Evolutionary conservation across 768 basidiomycete species (phyloP).

Genomic region (Collybia sp.): DNA sequence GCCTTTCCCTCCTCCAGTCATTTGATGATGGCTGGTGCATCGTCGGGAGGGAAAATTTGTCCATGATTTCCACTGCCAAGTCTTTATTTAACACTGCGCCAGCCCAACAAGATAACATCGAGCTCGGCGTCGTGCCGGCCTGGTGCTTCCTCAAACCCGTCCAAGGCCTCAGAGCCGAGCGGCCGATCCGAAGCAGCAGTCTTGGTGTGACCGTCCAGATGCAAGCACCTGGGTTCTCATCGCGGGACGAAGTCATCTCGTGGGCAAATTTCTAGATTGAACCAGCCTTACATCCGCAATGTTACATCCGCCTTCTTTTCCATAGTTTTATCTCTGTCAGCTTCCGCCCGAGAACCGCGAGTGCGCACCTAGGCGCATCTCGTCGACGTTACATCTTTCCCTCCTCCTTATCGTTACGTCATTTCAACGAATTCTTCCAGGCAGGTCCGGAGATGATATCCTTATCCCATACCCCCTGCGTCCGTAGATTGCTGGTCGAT

Average conservation of each 20-base stretch:
- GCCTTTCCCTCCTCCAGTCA: conserved; percentile 54
- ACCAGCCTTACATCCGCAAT: too few species aligned
- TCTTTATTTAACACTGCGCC: conserved; percentile 33
- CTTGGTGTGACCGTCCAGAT: conserved; percentile 60
- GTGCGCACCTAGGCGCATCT: too few species aligned
- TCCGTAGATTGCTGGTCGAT: too few species aligned
- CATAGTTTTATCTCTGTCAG: too few species aligned
- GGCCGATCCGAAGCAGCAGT: conserved; percentile 61
- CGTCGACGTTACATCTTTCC: too few species aligned
- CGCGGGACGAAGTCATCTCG: conserved; percentile 51
- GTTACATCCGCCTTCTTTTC: too few species aligned
- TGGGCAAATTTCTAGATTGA: conserved; percentile 65
- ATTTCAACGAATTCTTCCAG: too few species aligned
- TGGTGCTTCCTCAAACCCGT: conserved; percentile 72
- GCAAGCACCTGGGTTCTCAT: conserved; percentile 30
- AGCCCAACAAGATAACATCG: conserved; percentile 35
- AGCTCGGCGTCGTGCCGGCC: conserved; percentile 69
- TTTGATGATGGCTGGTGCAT: conserved; percentile 83
- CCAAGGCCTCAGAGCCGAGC: conserved; percentile 52
- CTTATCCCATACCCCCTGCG: too few species aligned
- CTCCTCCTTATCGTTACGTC: too few species aligned
- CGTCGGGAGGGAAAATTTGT: conserved; percentile 47
- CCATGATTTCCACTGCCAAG: conserved; percentile 25
- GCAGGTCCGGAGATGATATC: too few species aligned
- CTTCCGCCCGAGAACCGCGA: too few species aligned